Evolutionary conservation across 1,284 basidiomycete species (phyloP).

Genomic region (Binderoboletus segoi): DNA sequence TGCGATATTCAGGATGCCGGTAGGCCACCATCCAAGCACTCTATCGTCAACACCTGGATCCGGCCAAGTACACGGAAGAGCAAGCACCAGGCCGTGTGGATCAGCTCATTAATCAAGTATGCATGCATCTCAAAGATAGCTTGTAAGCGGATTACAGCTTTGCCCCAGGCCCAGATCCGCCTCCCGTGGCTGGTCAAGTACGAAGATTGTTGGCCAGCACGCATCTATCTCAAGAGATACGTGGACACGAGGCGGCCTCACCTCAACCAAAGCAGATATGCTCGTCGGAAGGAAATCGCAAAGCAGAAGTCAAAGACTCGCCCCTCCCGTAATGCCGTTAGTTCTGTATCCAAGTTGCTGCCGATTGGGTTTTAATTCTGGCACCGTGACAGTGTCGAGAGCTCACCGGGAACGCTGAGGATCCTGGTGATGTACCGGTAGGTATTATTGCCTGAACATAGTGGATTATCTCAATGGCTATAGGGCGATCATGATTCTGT

Average conservation of each 20-base stretch:
- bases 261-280: not conserved
- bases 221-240: slow-evolving; percentile 27
- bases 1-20: not conserved
- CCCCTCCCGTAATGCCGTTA: not conserved
- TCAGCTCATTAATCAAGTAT: slow-evolving; percentile 11
- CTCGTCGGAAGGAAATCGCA: fast-evolving
- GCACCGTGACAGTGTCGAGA: not conserved
- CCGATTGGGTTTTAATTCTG: too few species aligned
- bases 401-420: not conserved
- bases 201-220: slow-evolving; percentile 23
- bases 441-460: not conserved
- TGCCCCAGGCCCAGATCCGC: slow-evolving; percentile 7
- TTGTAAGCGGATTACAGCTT: not conserved
- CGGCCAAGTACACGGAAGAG: slow-evolving; percentile 20
- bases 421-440: not conserved
- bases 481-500: not conserved
- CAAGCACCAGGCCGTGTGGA: slow-evolving; percentile 13
- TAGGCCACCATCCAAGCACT: slow-evolving; percentile 17
- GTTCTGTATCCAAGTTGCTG: not conserved
- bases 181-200: slow-evolving; percentile 26
- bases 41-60: slow-evolving; percentile 5
- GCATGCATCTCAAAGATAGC: not conserved
- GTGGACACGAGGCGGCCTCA: slow-evolving; percentile 10
- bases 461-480: not conserved
- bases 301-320: not conserved